A percentile compares a stretch with the other conserved stretches of the same genome.
Evolutionary conservation across 345 rosid genomes (phyloP).

Genomic region (Dovyalis caffra): DNA sequence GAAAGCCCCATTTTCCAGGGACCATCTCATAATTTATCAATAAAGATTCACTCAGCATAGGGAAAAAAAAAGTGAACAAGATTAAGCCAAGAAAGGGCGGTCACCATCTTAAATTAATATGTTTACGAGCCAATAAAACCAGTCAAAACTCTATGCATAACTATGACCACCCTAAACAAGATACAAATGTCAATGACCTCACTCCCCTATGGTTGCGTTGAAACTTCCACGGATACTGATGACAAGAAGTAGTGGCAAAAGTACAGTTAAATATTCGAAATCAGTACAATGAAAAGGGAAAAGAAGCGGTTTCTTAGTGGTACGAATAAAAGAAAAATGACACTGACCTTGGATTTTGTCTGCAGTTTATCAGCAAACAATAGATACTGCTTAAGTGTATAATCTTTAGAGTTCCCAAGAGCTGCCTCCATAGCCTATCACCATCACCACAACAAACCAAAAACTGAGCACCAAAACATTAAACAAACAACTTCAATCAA

Average conservation of each 20-base stretch:
- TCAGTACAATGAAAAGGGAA: no score
- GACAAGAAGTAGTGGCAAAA: not conserved
- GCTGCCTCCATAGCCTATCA: constrained; percentile 75
- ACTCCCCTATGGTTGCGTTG: no score
- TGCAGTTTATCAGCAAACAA: constrained; percentile 52
- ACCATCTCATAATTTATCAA: constrained; percentile 5
- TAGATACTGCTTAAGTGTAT: constrained; percentile 69
- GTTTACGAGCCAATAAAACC: not conserved
- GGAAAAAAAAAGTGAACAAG: no score
- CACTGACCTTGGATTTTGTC: constrained; percentile 56
- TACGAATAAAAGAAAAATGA: constrained; percentile 8
- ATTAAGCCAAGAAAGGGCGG: not conserved
- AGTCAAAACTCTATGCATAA: not conserved
- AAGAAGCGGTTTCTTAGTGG: no score
- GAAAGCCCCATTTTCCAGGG: constrained; percentile 6
- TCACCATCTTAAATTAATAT: not conserved
- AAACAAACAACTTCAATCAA: not conserved
- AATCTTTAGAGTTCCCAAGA: constrained; percentile 68
- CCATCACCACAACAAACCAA: constrained; percentile 1
- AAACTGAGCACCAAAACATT: not conserved
- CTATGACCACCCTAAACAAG: not conserved
- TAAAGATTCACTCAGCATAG: no score
- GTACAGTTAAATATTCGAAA: not conserved
- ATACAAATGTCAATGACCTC: not conserved
- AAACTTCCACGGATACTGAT: no score